Conservation (phyloP, 176 grass and related monocot genomes). For the Zizania latifolia region DNA sequence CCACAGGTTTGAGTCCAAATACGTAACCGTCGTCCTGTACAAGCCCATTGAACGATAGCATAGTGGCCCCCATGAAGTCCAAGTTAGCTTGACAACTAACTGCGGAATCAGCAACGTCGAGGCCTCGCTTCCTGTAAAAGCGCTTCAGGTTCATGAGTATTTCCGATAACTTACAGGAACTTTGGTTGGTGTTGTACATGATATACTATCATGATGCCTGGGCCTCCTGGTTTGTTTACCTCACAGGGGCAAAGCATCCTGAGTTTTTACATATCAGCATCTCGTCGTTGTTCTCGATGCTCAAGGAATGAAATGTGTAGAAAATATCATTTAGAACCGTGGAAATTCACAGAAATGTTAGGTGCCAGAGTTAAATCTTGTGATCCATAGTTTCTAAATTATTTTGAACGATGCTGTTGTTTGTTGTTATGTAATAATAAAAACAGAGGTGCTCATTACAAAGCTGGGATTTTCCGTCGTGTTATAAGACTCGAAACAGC, state of each 20-base stretch:
- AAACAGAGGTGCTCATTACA: background rate
- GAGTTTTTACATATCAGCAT: background rate
- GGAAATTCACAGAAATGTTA: slow-evolving; percentile 32
- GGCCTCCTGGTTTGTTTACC: slow-evolving; percentile 16
- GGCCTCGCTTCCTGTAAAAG: slow-evolving; percentile 37
- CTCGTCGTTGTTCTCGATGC: background rate
- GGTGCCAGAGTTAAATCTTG: slow-evolving; percentile 22
- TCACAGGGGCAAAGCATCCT: background rate
- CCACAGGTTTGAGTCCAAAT: slow-evolving; percentile 92
- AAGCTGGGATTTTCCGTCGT: background rate
- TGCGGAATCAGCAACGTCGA: slow-evolving; percentile 10
- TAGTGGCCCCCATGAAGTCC: slow-evolving; percentile 15
- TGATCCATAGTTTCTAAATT: slow-evolving; percentile 23
- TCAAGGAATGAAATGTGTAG: slow-evolving; percentile 26
- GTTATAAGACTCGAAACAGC: background rate
- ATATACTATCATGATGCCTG: slow-evolving; percentile 22
- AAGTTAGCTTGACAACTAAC: slow-evolving; percentile 51
- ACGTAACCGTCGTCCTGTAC: slow-evolving; percentile 87
- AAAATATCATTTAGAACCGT: slow-evolving; percentile 23
- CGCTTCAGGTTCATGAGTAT: slow-evolving; percentile 35
- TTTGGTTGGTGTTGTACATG: slow-evolving; percentile 35
- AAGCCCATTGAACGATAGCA: slow-evolving; percentile 70
- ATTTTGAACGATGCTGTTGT: background rate
- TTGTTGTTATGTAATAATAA: slow-evolving; percentile 32
- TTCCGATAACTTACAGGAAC: slow-evolving; percentile 32